Conservation (phyloP, 2,329 filamentous ascomycete genomes). For the Cladosporium austrohemisphaericum region DNA sequence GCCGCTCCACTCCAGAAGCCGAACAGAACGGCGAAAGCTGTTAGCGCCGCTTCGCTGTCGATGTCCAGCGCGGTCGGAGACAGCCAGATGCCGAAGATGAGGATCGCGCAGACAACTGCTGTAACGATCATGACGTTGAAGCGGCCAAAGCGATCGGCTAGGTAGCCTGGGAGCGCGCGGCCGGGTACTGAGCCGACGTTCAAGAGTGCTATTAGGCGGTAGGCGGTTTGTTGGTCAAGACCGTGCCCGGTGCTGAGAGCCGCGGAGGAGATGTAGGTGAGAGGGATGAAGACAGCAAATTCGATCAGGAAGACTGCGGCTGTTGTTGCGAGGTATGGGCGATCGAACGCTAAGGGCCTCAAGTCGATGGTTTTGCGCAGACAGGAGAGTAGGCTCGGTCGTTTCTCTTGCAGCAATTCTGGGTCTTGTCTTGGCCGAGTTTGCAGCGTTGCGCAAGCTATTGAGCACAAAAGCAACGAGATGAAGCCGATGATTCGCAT, state of each 20-base stretch:
- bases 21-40: slow-evolving; percentile 30
- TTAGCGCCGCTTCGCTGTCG: slow-evolving; percentile 20
- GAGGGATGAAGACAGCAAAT: slow-evolving; percentile 56
- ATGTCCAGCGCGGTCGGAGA: slow-evolving; percentile 37
- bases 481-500: slow-evolving; percentile 44
- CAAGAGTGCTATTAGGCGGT: slow-evolving; percentile 71
- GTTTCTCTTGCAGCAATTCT: too few species aligned
- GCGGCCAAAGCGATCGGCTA: slow-evolving; percentile 71
- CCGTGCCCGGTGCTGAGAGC: slow-evolving; percentile 55
- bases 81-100: slow-evolving; percentile 70
- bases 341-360: slow-evolving; percentile 37
- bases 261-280: slow-evolving; percentile 76
- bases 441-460: slow-evolving; percentile 14
- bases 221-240: slow-evolving; percentile 55
- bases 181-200: slow-evolving; percentile 77
- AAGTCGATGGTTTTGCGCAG: slow-evolving; percentile 39
- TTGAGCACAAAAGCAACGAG: slow-evolving; percentile 33
- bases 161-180: slow-evolving; percentile 68
- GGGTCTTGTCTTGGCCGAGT: neutral
- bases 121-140: slow-evolving; percentile 75
- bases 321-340: slow-evolving; percentile 39
- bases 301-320: slow-evolving; percentile 45
- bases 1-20: slow-evolving; percentile 38
- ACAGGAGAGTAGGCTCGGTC: slow-evolving; percentile 32
- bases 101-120: slow-evolving; percentile 57